Percentiles rank a stretch among this genome's conserved stretches.
Evolutionary conservation across 2,329 filamentous ascomycete genomes (phyloP).

Genomic region (Arthrobotrys entomopaga): DNA sequence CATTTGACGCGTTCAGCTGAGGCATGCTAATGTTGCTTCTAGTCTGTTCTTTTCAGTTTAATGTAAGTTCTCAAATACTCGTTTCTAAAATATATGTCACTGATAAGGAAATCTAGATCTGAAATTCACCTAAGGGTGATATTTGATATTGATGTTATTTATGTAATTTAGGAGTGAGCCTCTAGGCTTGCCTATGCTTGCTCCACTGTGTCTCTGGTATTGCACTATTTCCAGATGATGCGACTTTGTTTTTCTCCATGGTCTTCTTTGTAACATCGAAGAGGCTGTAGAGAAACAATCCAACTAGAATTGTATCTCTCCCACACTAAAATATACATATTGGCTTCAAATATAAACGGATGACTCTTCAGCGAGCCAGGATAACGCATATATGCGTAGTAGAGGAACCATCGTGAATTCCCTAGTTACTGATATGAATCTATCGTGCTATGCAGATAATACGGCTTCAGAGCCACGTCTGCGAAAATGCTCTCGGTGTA

Average conservation of each 20-base stretch:
- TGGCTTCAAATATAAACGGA: too few species aligned
- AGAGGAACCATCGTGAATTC: too few species aligned
- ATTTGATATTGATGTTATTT: slow-evolving; percentile 49
- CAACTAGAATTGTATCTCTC: too few species aligned
- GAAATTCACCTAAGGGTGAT: slow-evolving; percentile 28
- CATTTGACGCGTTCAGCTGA: neutral
- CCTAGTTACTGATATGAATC: too few species aligned
- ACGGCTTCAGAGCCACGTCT: too few species aligned
- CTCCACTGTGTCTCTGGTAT: slow-evolving; percentile 53
- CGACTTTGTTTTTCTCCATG: slow-evolving; percentile 30
- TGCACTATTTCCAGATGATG: slow-evolving; percentile 53
- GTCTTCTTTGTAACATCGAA: slow-evolving; percentile 35
- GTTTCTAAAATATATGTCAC: neutral
- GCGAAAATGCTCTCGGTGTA: neutral
- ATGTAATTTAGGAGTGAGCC: slow-evolving; percentile 17
- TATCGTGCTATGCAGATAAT: too few species aligned
- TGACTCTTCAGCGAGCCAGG: too few species aligned
- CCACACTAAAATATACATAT: too few species aligned
- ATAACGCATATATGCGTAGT: too few species aligned
- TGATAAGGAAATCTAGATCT: slow-evolving; percentile 13
- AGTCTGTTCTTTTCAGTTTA: slow-evolving; percentile 68
- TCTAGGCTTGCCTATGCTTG: slow-evolving; percentile 50
- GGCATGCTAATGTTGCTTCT: neutral
- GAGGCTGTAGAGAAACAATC: slow-evolving; percentile 18
- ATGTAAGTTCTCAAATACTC: neutral